Conservation (phyloP, 2,329 filamentous ascomycete species). For the Zymoseptoria passerinii region DNA sequence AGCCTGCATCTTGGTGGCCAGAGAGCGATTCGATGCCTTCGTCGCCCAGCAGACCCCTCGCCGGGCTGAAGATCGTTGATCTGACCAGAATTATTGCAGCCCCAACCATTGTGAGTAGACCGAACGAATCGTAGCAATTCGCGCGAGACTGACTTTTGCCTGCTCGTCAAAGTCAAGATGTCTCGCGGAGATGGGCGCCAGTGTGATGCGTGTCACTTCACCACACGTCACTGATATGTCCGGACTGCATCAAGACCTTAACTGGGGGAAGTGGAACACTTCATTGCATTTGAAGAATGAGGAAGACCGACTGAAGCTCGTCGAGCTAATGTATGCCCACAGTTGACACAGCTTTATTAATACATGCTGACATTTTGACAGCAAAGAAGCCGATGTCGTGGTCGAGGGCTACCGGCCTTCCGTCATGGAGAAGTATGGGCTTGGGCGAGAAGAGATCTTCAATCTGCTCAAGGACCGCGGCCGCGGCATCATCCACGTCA, state of each 20-base stretch:
- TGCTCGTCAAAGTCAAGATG: constrained; percentile 49
- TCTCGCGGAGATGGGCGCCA: constrained; percentile 66
- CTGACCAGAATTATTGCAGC: constrained; percentile 69
- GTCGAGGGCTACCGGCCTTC: constrained; percentile 44
- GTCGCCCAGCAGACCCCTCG: constrained; percentile 33
- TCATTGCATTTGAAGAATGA: constrained; percentile 37
- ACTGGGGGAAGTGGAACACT: constrained; percentile 44
- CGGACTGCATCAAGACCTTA: constrained; percentile 39
- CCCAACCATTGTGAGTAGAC: constrained; percentile 41
- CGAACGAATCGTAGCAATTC: background rate
- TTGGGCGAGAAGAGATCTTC: constrained; percentile 35
- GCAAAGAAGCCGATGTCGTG: constrained; percentile 42
- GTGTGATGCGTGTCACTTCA: constrained; percentile 64
- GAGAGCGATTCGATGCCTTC: constrained; percentile 22
- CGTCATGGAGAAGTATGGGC: constrained; percentile 41
- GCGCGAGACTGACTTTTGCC: background rate
- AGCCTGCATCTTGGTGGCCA: constrained; percentile 21
- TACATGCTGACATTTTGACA: background rate
- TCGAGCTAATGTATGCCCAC: constrained; percentile 31
- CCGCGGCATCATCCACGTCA: constrained; percentile 40
- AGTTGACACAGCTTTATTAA: background rate
- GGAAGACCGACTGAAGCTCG: constrained; percentile 33
- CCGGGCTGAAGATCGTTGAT: constrained; percentile 64
- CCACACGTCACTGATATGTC: constrained; percentile 54
- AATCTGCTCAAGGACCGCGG: constrained; percentile 35